phyloP scores from a whole-genome alignment of 140 eudicot species.

The Senecio squalidus region DNA sequence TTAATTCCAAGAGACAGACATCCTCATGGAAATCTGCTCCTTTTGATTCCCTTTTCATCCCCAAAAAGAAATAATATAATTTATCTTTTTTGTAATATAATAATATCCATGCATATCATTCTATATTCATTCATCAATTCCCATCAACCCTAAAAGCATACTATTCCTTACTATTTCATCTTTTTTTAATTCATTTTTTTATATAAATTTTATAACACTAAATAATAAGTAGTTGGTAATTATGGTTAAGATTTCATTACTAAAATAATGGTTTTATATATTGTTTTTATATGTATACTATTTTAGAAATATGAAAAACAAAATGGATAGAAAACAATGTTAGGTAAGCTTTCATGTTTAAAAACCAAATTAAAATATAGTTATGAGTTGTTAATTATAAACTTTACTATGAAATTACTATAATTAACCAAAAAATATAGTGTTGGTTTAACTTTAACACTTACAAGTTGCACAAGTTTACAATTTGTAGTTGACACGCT shows the following conservation, averaged over 20 bases:
- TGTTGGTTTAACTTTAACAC: too few species aligned
- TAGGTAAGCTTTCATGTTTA: neutral
- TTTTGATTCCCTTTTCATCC: constrained; percentile 35
- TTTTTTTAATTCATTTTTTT: neutral
- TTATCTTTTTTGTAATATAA: constrained; percentile 26
- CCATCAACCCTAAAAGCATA: constrained; percentile 32
- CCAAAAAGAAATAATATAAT: constrained; percentile 28
- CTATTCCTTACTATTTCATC: constrained; percentile 24
- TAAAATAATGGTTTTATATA: neutral
- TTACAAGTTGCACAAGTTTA: too few species aligned
- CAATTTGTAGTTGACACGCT: too few species aligned
- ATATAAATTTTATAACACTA: neutral
- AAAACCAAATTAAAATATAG: neutral
- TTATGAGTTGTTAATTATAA: neutral
- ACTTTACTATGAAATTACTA: too few species aligned
- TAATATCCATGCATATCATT: constrained; percentile 38
- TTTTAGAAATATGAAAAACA: neutral
- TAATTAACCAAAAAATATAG: too few species aligned
- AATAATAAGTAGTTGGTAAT: constrained; percentile 7
- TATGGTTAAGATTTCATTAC: neutral
- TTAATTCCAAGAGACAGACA: constrained; percentile 28
- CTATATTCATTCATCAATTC: constrained; percentile 36
- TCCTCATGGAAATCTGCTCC: constrained; percentile 33
- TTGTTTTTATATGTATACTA: neutral
- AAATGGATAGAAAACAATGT: neutral